These are phyloP conservation scores for Taiozyma sp. DNA, from an alignment of 1,139 yeast species.

Conservation along the genomic window DNA sequence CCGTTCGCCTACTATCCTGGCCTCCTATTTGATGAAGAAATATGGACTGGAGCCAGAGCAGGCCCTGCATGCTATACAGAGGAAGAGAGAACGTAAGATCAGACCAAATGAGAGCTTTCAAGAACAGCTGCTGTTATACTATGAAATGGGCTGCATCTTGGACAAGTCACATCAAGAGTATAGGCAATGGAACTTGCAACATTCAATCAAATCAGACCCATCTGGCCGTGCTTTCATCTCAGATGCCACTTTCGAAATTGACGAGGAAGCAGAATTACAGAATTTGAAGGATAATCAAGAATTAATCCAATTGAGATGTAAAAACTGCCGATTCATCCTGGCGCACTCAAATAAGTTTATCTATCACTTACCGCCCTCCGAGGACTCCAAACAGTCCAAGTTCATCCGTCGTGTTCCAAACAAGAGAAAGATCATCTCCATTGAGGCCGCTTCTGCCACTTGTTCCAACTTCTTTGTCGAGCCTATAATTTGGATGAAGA, in stretches of 20 bases:
- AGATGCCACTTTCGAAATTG: conserved; percentile 23
- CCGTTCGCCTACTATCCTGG: conserved; percentile 65
- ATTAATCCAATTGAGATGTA: conserved; percentile 51
- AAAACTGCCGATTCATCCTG: conserved; percentile 58
- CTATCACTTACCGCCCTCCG: conserved; percentile 54
- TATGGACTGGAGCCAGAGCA: conserved; percentile 53
- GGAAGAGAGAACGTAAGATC: conserved; percentile 47
- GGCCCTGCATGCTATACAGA: conserved; percentile 65
- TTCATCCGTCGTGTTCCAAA: conserved; percentile 59
- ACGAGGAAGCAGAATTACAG: conserved; percentile 21
- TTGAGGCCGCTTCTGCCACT: conserved; percentile 45
- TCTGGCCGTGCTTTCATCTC: conserved; percentile 27
- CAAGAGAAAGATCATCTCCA: conserved; percentile 49
- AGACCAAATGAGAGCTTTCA: conserved; percentile 77
- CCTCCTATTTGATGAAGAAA: conserved; percentile 77
- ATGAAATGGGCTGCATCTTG: conserved; percentile 39
- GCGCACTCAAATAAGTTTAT: conserved; percentile 44
- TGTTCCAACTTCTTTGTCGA: conserved; percentile 89
- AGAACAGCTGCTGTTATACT: conserved; percentile 63
- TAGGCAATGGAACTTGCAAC: conserved; percentile 44
- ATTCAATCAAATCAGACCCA: conserved; percentile 31
- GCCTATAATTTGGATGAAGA: conserved; percentile 89
- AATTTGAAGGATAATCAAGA: conserved; percentile 21
- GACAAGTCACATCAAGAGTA: conserved; percentile 36
- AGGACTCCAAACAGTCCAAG: conserved; percentile 53